These are phyloP conservation scores for Stevia rebaudiana DNA, from an alignment of 140 eudicot species.

Conservation along the genomic window DNA sequence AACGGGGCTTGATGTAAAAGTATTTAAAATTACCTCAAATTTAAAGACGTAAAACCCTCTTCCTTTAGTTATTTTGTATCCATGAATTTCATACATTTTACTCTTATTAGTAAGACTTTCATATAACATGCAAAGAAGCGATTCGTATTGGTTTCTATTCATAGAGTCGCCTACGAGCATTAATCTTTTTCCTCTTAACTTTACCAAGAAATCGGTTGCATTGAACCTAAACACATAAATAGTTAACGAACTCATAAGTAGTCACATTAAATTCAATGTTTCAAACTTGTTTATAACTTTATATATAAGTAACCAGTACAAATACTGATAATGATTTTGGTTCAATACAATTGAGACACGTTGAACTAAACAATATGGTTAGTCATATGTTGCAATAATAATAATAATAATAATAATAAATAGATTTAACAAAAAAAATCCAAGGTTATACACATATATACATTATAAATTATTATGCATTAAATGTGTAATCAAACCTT, in stretches of 20 bases:
- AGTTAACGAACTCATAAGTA: conserved; percentile 7
- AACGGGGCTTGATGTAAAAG: background rate
- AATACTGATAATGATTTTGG: background rate
- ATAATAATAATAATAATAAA: no score
- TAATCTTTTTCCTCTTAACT: conserved; percentile 74
- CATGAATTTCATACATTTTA: conserved; percentile 80
- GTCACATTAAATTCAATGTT: background rate
- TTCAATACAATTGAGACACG: background rate
- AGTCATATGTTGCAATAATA: no score
- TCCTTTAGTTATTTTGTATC: conserved; percentile 88
- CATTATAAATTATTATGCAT: conserved; percentile 14
- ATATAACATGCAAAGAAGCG: conserved; percentile 75
- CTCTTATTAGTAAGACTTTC: conserved; percentile 69
- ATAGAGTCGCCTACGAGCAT: conserved; percentile 93
- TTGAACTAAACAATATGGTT: background rate
- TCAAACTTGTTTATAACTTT: conserved; percentile 3
- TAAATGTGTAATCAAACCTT: background rate
- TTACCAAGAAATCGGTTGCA: conserved; percentile 73
- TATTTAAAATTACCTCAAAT: conserved; percentile 60
- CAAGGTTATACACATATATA: no score
- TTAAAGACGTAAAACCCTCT: conserved; percentile 78
- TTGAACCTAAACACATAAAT: conserved; percentile 55
- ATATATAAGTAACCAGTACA: background rate
- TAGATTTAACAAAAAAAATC: no score
- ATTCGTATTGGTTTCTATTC: conserved; percentile 93